phyloP scores from a whole-genome alignment of 768 basidiomycete genomes.

The Calocybe gangraenosa region DNA sequence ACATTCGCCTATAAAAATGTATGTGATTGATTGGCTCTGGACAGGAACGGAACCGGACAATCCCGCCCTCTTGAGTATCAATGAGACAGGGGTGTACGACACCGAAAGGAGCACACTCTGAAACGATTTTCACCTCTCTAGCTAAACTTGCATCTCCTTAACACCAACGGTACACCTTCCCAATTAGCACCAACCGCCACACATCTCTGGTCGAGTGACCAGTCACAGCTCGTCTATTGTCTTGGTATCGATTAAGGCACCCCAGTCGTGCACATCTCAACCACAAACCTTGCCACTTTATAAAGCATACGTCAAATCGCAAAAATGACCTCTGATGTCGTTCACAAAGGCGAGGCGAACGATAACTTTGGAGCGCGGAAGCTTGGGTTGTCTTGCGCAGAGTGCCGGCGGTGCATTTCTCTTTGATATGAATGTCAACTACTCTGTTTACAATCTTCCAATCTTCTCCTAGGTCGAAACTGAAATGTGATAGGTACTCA shows the following conservation, averaged over 20 bases:
- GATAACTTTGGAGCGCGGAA: conserved; percentile 26
- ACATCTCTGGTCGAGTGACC: too few relatives aligned
- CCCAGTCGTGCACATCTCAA: too few relatives aligned
- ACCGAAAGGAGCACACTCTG: background rate
- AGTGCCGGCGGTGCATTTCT: conserved; percentile 41
- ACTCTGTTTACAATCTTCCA: conserved; percentile 1
- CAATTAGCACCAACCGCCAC: background rate
- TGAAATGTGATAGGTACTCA: conserved; percentile 46
- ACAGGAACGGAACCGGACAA: conserved; percentile 8
- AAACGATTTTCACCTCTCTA: too few relatives aligned
- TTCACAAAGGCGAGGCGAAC: conserved; percentile 7
- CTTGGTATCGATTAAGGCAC: too few relatives aligned
- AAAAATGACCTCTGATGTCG: conserved; percentile 12
- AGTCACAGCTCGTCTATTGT: too few relatives aligned
- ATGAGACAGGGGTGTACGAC: background rate
- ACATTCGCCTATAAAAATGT: too few relatives aligned
- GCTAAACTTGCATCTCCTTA: background rate
- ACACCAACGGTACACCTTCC: too few relatives aligned
- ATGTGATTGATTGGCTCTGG: too few relatives aligned
- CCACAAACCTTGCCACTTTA: too few relatives aligned
- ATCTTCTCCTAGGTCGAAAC: conserved; percentile 37
- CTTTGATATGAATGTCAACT: background rate
- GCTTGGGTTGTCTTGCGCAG: conserved; percentile 44
- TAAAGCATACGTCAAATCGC: too few relatives aligned
- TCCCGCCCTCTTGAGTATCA: conserved; percentile 4